These are phyloP conservation scores for Medicago truncatula DNA, from an alignment of 306 rosid genomes.

Conservation along the genomic window MtrunA17r5.0-ANR NC_053044.1:40251501-40252000, in stretches of 20 bases:
- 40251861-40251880: constrained; percentile 31
- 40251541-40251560: constrained; percentile 7
- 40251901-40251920: background rate
- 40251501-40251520: constrained; percentile 6
- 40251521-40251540: background rate
- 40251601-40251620: background rate
- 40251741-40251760: constrained; percentile 25
- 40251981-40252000: constrained; percentile 79
- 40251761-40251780: constrained; percentile 10
- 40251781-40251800: constrained; percentile 10
- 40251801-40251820: background rate
- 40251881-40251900: constrained; percentile 31
- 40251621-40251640: background rate
- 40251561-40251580: constrained; percentile 8
- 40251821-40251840: constrained; percentile 13
- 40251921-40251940: constrained; percentile 10
- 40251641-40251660: background rate
- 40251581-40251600: background rate
- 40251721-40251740: background rate
- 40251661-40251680: background rate
- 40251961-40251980: constrained; percentile 73
- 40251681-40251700: constrained; percentile 10
- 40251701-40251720: constrained; percentile 14
- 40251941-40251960: constrained; percentile 68
- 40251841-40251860: constrained; percentile 21